Evolutionary conservation across 75 land plant genomes (phyloP).

Genomic region (Pseudotsuga menziesii): DNA sequence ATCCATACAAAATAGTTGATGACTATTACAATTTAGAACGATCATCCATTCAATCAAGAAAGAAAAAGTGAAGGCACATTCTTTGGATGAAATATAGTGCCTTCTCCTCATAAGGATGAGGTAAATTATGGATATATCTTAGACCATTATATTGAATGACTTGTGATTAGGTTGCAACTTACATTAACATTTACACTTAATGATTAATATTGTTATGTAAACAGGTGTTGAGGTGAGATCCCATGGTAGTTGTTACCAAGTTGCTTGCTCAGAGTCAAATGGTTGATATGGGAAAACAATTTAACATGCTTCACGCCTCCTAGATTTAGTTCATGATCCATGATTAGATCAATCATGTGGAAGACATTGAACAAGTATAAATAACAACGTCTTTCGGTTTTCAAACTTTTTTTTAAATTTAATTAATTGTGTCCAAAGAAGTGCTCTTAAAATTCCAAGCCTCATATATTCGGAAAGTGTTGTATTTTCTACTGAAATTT

Average conservation of each 20-base stretch:
- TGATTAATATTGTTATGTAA: neutral
- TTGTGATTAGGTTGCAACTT: neutral
- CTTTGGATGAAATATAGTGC: slow-evolving; percentile 53
- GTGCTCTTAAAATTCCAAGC: too few relatives aligned
- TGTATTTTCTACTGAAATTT: too few relatives aligned
- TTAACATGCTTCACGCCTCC: slow-evolving; percentile 62
- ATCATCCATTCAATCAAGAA: slow-evolving; percentile 24
- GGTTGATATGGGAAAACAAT: slow-evolving; percentile 46
- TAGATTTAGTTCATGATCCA: slow-evolving; percentile 83
- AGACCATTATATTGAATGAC: neutral
- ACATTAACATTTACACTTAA: neutral
- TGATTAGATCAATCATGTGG: slow-evolving; percentile 71
- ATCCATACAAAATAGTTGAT: slow-evolving; percentile 30
- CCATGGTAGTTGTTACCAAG: slow-evolving; percentile 55
- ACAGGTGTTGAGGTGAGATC: slow-evolving; percentile 59
- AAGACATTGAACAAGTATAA: slow-evolving; percentile 40
- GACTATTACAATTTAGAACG: slow-evolving; percentile 37
- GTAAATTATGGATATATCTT: neutral
- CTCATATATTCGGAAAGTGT: too few relatives aligned
- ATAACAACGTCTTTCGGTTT: neutral
- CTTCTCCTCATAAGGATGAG: slow-evolving; percentile 23
- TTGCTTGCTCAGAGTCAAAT: slow-evolving; percentile 38
- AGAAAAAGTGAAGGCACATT: slow-evolving; percentile 35
- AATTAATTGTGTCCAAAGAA: too few relatives aligned
- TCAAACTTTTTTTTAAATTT: neutral